Base-by-base conservation (phyloP, 192 early-diverging fungal species). In the Coemansia sp. region DNA sequence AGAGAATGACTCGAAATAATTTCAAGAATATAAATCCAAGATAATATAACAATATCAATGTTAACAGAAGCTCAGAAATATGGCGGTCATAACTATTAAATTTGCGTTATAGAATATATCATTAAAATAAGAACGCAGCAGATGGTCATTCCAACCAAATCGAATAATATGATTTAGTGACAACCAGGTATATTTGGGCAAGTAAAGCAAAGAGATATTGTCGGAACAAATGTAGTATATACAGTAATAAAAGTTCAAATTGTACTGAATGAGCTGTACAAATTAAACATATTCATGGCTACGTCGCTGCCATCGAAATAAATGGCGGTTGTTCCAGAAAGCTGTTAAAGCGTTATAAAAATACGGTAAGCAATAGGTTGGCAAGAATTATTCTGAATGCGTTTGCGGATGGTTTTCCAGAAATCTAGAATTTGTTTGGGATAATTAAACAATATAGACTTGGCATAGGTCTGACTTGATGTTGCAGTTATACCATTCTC, bases 51-150 rank as follows among this genome's bases (percentile, higher is more conserved):
- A 6, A 91, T 56, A 29, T 91, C 92, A 53, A 93, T 69, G 51
- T 89, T 88, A 72, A 92, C 92, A 87, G 51, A 87, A 89, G 79
- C 87, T 92, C 30, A 89, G 59, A 67, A 92, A 88, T 50, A 91
- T 84, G 0, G 78, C 69, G 0, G 82, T 81, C 53, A 87, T 79
- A 19, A 89, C 82, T 61, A 90, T 69, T 29, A 72, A 68, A 57
- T 72, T 72, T n/a, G 82, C 57, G 7, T 75, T 70, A 25, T 71
- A 74, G 59, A 85, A 78, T 27, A 84, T 53, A 19, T 88, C 90
- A 23, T 85, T 82, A 22, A 78, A 51, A 88, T 68, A 6, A 88
- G 65, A 2, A 86, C 63, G 20, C 85, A 80, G 54, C 85, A 88
- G 1, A 85, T 29, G 36, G 84, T 59, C 76, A 91, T 88, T 10